Evolutionary conservation across 495 filamentous ascomycete genomes (phyloP).

Genomic region (Neurospora sp.): DNA sequence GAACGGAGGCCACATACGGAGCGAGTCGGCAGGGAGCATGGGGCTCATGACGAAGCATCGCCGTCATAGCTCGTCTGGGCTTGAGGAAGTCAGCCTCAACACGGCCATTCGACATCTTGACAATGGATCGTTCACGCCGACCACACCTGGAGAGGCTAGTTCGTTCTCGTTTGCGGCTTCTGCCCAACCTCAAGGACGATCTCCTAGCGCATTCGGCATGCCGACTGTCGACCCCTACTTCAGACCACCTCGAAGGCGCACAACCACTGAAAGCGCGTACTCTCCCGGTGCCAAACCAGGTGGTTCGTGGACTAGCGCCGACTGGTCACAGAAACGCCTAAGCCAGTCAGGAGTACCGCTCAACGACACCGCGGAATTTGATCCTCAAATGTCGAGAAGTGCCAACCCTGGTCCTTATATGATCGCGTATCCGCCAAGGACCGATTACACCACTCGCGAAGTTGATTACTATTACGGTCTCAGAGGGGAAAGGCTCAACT

Average conservation of each 20-base stretch:
- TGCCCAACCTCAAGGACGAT: constrained; percentile 23
- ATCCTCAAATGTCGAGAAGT: constrained; percentile 29
- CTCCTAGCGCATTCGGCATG: constrained; percentile 33
- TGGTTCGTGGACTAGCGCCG: constrained; percentile 41
- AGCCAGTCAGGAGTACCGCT: constrained; percentile 24
- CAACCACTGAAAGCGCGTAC: constrained; percentile 42
- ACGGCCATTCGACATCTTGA: constrained; percentile 22
- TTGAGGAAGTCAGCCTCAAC: constrained; percentile 34
- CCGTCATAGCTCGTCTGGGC: constrained; percentile 31
- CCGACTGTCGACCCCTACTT: constrained; percentile 67
- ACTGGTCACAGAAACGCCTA: constrained; percentile 38
- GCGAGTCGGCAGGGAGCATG: constrained; percentile 72
- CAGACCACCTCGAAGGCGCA: constrained; percentile 64
- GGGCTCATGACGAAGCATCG: constrained; percentile 48
- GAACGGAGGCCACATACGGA: constrained; percentile 58
- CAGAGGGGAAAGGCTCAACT: constrained; percentile 75
- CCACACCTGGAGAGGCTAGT: constrained; percentile 56
- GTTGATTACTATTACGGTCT: constrained; percentile 93
- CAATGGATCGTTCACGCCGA: constrained; percentile 51
- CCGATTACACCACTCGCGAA: constrained; percentile 86
- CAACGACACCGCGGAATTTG: constrained; percentile 25
- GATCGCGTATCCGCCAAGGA: constrained; percentile 34
- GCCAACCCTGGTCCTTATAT: constrained; percentile 30
- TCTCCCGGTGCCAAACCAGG: constrained; percentile 25
- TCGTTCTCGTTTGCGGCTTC: constrained; percentile 59